Base-by-base conservation (phyloP, 192 early-diverging fungal species). In the Phlyctochytrium planicorne region DNA sequence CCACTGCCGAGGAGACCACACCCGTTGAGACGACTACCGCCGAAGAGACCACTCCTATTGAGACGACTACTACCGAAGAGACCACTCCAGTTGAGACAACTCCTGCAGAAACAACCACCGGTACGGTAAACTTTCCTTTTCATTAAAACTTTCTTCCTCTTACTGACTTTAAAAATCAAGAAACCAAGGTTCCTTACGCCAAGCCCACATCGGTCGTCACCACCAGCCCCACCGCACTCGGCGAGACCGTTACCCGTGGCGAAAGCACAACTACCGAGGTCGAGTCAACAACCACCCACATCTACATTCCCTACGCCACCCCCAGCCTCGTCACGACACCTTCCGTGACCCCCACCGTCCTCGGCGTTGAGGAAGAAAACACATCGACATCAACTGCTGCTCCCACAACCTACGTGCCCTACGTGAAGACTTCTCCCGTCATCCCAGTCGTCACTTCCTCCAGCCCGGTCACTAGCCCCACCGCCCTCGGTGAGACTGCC, bases 201-300 rank as follows among this genome's bases (percentile, higher is more conserved):
- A 47, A 47, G 40, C 40, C 40, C 40, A 47, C 40, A 6, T 47
- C 40, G 40, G 40, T 47, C 40, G 10, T 20, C 40, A 47, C 40
- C 40, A 47, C 40, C 40, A 47, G 40, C 40, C 40, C 40, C 40
- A 47, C 40, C 40, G 40, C 40, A 6, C 40, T 47, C 40, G 40
- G 40, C 40, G 40, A 47, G 40, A 20, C 20, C 40, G 40, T 14
- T 6, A 47, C 40, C 40, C 40, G 40, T 47, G 10, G 10, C 40
- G 40, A 47, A 20, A 14, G 10, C 10, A 47, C 40, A 6, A 47
- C 40, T 20, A 47, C 40, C 40, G n/a, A n/a, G n/a, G n/a, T n/a
- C n/a, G n/a, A n/a, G n/a, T n/a, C n/a, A n/a, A 47, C 40, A 20
- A 47, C 40, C 40, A 47, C 40, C 6, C 10, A 6, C 10, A 47